Percentiles rank a stretch among this genome's conserved stretches.
Conservation (phyloP, 257 asterid species). For the Nyctanthes arbortristis region DNA sequence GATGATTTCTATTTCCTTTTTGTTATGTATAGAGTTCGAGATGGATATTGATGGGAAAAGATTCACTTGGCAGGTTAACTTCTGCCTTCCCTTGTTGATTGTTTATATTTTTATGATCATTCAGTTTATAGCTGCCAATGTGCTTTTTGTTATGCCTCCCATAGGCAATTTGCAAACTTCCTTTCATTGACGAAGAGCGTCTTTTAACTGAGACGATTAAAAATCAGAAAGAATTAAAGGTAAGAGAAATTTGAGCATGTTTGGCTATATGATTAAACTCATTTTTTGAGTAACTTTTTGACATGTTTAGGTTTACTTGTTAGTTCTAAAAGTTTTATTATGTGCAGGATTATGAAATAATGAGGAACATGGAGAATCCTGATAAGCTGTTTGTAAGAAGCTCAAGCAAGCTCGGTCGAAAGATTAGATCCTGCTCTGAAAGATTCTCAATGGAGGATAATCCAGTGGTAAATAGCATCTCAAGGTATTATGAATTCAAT, state of each 20-base stretch:
- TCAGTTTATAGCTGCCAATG: background rate
- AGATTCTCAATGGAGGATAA: slow-evolving; percentile 20
- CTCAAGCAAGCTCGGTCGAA: background rate
- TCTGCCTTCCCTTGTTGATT: background rate
- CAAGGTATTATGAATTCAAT: background rate
- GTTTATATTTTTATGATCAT: background rate
- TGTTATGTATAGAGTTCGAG: slow-evolving; percentile 37
- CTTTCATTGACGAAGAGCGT: slow-evolving; percentile 59
- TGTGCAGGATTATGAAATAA: slow-evolving; percentile 27
- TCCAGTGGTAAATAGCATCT: slow-evolving; percentile 15
- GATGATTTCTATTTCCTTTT: background rate
- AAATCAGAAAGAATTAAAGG: slow-evolving; percentile 43
- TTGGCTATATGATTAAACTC: background rate
- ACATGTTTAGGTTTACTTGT: background rate
- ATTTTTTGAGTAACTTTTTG: background rate
- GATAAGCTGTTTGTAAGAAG: slow-evolving; percentile 25
- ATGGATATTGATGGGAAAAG: slow-evolving; percentile 56
- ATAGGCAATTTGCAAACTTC: slow-evolving; percentile 54
- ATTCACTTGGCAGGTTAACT: slow-evolving; percentile 56
- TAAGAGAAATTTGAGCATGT: slow-evolving; percentile 12
- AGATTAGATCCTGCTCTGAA: background rate
- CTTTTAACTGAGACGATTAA: slow-evolving; percentile 49
- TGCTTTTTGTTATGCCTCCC: background rate
- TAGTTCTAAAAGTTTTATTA: no score
- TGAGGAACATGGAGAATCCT: slow-evolving; percentile 22